Evolutionary conservation across 257 asterid genomes (phyloP).

Genomic region (Rauvolfia tetraphylla): DNA sequence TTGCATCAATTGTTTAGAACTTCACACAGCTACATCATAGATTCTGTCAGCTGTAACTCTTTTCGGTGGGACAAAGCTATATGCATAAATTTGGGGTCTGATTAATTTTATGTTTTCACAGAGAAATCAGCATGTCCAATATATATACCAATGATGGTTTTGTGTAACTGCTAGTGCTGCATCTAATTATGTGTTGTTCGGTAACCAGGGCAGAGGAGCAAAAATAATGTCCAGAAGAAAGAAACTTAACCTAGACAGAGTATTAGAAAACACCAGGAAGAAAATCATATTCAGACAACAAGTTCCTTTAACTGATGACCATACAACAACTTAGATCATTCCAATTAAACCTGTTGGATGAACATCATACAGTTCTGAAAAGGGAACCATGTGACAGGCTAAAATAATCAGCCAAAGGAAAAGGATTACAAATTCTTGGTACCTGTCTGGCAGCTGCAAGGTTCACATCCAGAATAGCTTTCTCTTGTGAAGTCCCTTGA

Average conservation of each 20-base stretch:
- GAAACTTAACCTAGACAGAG: neutral
- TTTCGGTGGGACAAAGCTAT: neutral
- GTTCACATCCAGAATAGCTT: constrained; percentile 88
- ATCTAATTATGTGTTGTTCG: neutral
- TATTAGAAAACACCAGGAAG: neutral
- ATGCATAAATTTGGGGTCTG: neutral
- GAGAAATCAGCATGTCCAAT: neutral
- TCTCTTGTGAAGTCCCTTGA: constrained; percentile 90
- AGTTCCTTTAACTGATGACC: neutral
- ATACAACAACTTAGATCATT: neutral
- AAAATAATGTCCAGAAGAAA: constrained; percentile 3
- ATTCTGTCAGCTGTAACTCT: neutral
- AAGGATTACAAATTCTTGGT: constrained; percentile 22
- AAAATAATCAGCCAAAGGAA: no score
- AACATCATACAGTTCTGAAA: neutral
- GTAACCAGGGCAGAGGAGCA: neutral
- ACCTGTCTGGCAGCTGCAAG: constrained; percentile 96
- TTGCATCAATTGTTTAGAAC: neutral
- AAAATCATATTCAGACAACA: neutral
- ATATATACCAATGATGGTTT: neutral
- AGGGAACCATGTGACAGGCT: neutral
- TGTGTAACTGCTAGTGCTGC: neutral
- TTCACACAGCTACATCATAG: neutral
- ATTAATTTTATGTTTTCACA: neutral
- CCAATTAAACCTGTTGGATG: neutral